Evolutionary conservation across 1,284 basidiomycete species (phyloP).

Genomic region (Rugosomyces carneus): DNA sequence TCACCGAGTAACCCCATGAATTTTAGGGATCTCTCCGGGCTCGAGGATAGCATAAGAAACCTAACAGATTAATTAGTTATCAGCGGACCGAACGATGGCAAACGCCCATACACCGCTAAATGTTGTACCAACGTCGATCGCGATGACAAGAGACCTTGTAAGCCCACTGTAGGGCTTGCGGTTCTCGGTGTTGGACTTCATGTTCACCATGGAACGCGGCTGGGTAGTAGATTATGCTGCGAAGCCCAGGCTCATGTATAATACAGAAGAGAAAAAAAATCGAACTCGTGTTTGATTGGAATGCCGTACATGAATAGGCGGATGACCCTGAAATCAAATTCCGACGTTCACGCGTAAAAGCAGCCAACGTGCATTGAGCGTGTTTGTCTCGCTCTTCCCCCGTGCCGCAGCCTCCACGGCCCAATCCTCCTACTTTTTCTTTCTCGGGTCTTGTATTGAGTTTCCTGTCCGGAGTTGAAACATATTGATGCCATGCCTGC

Average conservation of each 20-base stretch:
- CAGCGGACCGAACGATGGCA: not conserved
- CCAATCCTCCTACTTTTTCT: constrained; percentile 3
- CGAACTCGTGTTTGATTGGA: constrained; percentile 17
- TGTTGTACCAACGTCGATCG: constrained; percentile 72
- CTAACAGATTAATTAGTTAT: constrained; percentile 20
- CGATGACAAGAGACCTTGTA: constrained; percentile 60
- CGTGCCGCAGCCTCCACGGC: constrained; percentile 10
- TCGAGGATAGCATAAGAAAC: constrained; percentile 74
- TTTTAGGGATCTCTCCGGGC: constrained; percentile 66
- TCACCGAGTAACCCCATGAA: constrained; percentile 66
- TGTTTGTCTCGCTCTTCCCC: constrained; percentile 7
- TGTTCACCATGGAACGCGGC: constrained; percentile 18
- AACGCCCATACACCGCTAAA: constrained; percentile 52
- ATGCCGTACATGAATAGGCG: constrained; percentile 8
- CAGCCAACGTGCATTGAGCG: constrained; percentile 9
- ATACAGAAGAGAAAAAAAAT: constrained; percentile 11
- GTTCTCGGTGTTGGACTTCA: constrained; percentile 45
- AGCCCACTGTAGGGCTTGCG: constrained; percentile 66
- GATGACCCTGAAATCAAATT: constrained; percentile 5
- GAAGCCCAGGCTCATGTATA: constrained; percentile 4
- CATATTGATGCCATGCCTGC: constrained; percentile 13
- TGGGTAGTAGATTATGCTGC: constrained; percentile 6
- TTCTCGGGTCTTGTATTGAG: constrained; percentile 11
- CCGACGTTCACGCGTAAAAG: not conserved
- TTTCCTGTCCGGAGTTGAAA: constrained; percentile 9